These are phyloP conservation scores for Pharnaceum exiguum DNA, from an alignment of 148 eudicot species.

Conservation along the genomic window DNA sequence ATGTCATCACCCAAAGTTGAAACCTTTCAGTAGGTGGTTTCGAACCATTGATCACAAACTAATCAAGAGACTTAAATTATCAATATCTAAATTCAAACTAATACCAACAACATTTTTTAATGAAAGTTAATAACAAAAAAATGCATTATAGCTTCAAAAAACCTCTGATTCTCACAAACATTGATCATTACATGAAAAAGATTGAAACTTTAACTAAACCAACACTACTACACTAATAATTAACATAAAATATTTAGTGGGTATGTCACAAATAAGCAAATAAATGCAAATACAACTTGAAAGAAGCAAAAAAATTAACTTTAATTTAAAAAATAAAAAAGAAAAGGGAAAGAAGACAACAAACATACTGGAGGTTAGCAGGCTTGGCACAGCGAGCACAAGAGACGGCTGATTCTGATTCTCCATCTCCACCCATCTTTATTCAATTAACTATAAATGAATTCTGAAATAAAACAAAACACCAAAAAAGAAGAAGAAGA, in stretches of 20 bases:
- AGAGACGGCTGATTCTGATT: constrained; percentile 30
- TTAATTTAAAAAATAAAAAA: neutral
- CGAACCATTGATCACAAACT: too few species aligned
- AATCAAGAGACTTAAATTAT: too few species aligned
- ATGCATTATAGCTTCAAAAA: neutral
- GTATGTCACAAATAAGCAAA: too few species aligned
- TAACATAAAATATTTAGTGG: too few species aligned
- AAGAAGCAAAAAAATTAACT: neutral
- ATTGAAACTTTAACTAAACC: neutral
- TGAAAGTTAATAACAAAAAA: too few species aligned
- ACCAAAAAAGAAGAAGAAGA: neutral
- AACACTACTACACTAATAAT: neutral
- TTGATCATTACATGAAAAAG: neutral
- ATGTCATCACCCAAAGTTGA: too few species aligned
- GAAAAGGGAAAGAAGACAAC: neutral
- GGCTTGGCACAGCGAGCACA: constrained; percentile 81
- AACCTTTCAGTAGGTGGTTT: too few species aligned
- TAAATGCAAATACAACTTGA: neutral
- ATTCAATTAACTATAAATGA: constrained; percentile 2
- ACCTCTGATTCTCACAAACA: neutral
- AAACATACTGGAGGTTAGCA: constrained; percentile 77
- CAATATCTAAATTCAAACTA: too few species aligned
- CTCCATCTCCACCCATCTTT: constrained; percentile 31
- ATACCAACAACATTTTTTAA: too few species aligned
- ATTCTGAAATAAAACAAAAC: neutral